phyloP scores from a whole-genome alignment of 2,329 filamentous ascomycete species.

The Penicillium sp. region DNA sequence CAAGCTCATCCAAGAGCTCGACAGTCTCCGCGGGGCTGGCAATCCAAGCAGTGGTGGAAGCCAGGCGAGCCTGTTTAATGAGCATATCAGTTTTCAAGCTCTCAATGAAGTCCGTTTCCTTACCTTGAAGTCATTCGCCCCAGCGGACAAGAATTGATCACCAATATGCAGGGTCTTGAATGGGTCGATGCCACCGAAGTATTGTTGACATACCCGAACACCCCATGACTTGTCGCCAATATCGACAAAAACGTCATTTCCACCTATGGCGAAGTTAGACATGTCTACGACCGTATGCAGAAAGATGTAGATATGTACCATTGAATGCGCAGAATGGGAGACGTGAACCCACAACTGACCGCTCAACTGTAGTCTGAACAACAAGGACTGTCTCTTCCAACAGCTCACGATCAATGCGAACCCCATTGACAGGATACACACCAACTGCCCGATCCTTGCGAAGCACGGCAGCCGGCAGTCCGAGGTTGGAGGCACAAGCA shows the following conservation, averaged over 20 bases:
- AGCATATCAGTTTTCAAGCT: neutral
- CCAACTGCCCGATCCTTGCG: conserved; percentile 86
- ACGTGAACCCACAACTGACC: conserved; percentile 62
- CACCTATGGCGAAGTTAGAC: conserved; percentile 48
- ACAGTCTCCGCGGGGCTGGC: conserved; percentile 89
- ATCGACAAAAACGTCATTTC: conserved; percentile 96
- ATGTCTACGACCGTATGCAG: neutral
- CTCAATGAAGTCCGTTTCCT: neutral
- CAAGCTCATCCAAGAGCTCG: conserved; percentile 73
- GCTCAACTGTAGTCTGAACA: conserved; percentile 86
- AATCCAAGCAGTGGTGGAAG: conserved; percentile 95
- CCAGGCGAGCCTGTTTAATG: conserved; percentile 61
- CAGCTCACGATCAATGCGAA: conserved; percentile 75
- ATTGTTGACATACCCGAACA: conserved; percentile 84
- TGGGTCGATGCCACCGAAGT: conserved; percentile 72
- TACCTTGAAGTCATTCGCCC: conserved; percentile 94
- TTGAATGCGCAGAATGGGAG: conserved; percentile 98
- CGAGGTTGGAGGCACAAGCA: conserved; percentile 74
- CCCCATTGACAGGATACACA: conserved; percentile 61
- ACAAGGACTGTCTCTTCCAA: conserved; percentile 95
- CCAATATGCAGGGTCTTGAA: conserved; percentile 88
- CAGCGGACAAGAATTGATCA: conserved; percentile 90
- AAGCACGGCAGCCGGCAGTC: conserved; percentile 71
- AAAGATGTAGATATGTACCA: conserved; percentile 41
- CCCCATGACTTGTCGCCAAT: conserved; percentile 98